Conservation (phyloP, 306 rosid species). For the Quercus cerris region DNA sequence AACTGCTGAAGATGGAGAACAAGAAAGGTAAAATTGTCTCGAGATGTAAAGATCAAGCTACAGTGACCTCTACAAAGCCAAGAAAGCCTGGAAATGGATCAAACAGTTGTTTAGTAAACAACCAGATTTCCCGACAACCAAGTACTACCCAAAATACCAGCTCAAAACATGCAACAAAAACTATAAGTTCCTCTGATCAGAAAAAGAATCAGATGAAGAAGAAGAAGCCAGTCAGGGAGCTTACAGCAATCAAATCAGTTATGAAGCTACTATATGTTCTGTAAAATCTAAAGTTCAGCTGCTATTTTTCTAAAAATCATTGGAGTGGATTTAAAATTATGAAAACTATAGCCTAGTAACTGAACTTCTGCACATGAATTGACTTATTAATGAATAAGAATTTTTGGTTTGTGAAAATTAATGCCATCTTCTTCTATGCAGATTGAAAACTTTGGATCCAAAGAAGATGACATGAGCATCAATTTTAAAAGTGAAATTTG, state of each 20-base stretch:
- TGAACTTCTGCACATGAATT: neutral
- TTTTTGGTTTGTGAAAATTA: slow-evolving; percentile 16
- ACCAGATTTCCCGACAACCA: neutral
- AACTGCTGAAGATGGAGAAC: slow-evolving; percentile 38
- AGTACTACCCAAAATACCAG: slow-evolving; percentile 25
- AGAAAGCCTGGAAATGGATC: slow-evolving; percentile 47
- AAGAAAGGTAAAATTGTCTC: slow-evolving; percentile 33
- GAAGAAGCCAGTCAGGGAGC: slow-evolving; percentile 36
- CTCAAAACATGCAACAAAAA: slow-evolving; percentile 28
- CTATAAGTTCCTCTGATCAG: slow-evolving; percentile 19
- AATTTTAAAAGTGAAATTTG: slow-evolving; percentile 33
- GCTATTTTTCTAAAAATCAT: neutral
- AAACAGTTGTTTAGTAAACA: neutral
- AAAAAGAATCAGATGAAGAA: slow-evolving; percentile 50
- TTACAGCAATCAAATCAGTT: slow-evolving; percentile 34
- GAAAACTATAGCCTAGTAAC: neutral
- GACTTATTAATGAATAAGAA: slow-evolving; percentile 12
- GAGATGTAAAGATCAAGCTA: slow-evolving; percentile 54
- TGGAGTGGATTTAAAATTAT: neutral
- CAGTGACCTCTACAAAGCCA: slow-evolving; percentile 32
- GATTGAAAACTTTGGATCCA: slow-evolving; percentile 38
- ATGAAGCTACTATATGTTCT: slow-evolving; percentile 17
- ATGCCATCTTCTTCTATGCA: slow-evolving; percentile 35
- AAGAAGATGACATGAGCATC: slow-evolving; percentile 31
- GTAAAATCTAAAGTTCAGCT: neutral